These are phyloP conservation scores for Tuctoria greenei DNA, from an alignment of 176 grass and related monocot species.

Conservation along the genomic window DNA sequence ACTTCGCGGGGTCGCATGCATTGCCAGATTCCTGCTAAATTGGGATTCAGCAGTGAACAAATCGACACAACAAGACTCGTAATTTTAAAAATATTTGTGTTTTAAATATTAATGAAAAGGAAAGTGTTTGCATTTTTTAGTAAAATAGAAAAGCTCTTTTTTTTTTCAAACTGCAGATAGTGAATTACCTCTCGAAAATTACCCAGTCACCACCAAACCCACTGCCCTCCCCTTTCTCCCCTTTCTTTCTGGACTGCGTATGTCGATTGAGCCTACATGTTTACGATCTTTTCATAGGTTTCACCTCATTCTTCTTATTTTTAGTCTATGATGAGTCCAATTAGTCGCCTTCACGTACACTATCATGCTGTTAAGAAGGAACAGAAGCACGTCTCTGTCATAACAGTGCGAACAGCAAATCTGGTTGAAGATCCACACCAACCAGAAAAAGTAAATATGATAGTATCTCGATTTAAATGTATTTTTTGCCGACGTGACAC, in stretches of 20 bases:
- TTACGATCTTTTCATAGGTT: background rate
- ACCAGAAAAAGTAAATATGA: too few species aligned
- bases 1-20: slow-evolving; percentile 24
- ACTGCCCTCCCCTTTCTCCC: slow-evolving; percentile 73
- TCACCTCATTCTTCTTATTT: background rate
- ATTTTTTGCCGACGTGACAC: too few species aligned
- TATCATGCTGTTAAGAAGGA: background rate
- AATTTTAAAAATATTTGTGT: background rate
- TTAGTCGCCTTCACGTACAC: background rate
- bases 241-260: too few species aligned
- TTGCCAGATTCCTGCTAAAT: background rate
- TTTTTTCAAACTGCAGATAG: slow-evolving; percentile 10
- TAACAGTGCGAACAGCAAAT: background rate
- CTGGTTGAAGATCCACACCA: background rate
- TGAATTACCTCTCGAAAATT: slow-evolving; percentile 58
- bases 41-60: slow-evolving; percentile 12
- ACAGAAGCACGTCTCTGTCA: background rate
- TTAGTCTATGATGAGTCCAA: background rate
- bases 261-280: background rate
- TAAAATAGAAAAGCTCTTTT: background rate
- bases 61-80: slow-evolving; percentile 7
- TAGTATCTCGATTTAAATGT: too few species aligned
- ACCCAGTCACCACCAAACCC: slow-evolving; percentile 94
- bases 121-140: background rate
- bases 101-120: slow-evolving; percentile 4